These are phyloP conservation scores for Aureobasidium lini DNA, from an alignment of 2,329 filamentous ascomycete genomes.

Conservation along the genomic window DNA sequence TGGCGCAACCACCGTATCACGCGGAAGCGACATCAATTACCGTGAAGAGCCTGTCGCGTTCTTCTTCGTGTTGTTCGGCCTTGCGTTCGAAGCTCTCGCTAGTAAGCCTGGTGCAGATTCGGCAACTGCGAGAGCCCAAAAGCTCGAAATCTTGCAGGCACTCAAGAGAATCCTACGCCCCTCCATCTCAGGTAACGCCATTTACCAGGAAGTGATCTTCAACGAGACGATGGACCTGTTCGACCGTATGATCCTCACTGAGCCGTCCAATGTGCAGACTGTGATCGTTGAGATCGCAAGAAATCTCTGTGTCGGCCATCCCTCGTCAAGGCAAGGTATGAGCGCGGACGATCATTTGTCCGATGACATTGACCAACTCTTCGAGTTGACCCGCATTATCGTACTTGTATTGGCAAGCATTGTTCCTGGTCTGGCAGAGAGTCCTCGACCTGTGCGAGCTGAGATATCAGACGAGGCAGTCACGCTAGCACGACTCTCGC, in stretches of 20 bases:
- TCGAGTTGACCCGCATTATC: constrained; percentile 93
- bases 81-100: constrained; percentile 91
- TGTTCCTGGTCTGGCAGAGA: constrained; percentile 70
- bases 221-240: constrained; percentile 95
- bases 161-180: constrained; percentile 93
- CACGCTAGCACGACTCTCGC: constrained; percentile 66
- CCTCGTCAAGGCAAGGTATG: constrained; percentile 67
- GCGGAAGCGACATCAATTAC: constrained; percentile 75
- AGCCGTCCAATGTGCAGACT: constrained; percentile 77
- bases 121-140: constrained; percentile 25
- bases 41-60: constrained; percentile 96
- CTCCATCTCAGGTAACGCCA: constrained; percentile 89
- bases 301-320: constrained; percentile 83
- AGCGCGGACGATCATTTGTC: constrained; percentile 66
- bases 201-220: constrained; percentile 93
- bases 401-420: constrained; percentile 84
- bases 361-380: constrained; percentile 95
- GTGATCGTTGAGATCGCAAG: constrained; percentile 93
- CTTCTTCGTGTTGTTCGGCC: constrained; percentile 95
- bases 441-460: constrained; percentile 35
- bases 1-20: constrained; percentile 5
- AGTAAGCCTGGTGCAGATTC: constrained; percentile 58
- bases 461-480: constrained; percentile 76
- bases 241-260: constrained; percentile 84
- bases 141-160: constrained; percentile 76